Evolutionary conservation across 208 protist genomes (phyloP), one percentile per base, ranked within the genome.

Genomic region (Acanthamoeba quina): DNA sequence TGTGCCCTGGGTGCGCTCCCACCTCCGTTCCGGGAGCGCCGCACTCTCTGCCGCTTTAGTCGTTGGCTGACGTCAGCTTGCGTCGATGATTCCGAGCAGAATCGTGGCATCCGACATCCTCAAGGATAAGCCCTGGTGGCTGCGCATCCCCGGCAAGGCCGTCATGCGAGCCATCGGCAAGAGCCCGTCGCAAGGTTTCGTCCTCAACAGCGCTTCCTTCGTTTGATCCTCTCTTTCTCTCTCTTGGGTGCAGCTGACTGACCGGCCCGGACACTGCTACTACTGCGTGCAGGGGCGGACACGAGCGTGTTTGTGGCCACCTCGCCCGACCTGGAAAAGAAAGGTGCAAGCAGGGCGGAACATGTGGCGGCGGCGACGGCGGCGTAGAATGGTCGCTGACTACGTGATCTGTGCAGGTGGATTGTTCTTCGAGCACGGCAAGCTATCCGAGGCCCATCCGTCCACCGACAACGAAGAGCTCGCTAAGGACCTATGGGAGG

Each of bases 91-190:
- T 41, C 13, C 47, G 37, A 1, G 29, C 54, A 86, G 78, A 21
- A 86, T 86, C 44, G 78, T 86, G 9, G 52, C 78, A 3, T 64
- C 78, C 2, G 78, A 86, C 31, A 86, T 86, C 26, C 52, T 86
- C 26, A 86, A 64, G 54, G 78, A 86, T 29, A 86, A 64, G 37
- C 70, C 70, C 19, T 78, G 70, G 44, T 86, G 54, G 52, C 62
- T 86, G 44, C 78, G 54, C 44, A 86, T 64, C 15, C 44, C 54
- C 5, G 54, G 52, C 26, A 86, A 86, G 29, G 52, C 29, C 26
- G 78, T 64, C 44, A 86, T 86, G 78, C 17, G 78, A 44, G 52
- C 54, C 49, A 86, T 86, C 21, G 78, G 78, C 41, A 64, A 64
- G 26, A 64, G 29, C 21, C 78, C 78, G 60, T 24, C 17, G n/a